Conservation (phyloP, 208 protist genomes). For the Leishmania gerbilli region DNA sequence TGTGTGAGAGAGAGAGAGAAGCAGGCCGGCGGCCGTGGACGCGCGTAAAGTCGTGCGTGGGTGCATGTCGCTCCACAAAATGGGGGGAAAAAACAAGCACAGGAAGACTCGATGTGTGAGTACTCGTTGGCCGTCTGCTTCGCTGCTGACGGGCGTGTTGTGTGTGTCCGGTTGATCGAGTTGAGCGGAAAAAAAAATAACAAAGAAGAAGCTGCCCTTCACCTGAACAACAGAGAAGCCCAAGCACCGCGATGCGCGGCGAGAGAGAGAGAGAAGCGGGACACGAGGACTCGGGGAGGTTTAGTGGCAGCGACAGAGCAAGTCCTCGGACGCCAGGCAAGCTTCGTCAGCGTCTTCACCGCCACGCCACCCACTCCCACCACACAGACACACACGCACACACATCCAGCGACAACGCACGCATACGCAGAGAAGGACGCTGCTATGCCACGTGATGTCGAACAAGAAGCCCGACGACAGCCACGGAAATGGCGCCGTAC, state of each 20-base stretch:
- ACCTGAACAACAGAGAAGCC: background rate
- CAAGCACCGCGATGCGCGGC: background rate
- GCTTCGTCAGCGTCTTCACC: background rate
- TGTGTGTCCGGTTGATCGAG: background rate
- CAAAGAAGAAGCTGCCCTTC: background rate
- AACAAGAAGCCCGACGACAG: constrained; percentile 47
- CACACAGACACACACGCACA: background rate
- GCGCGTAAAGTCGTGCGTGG: background rate
- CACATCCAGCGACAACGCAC: background rate
- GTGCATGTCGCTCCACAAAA: background rate
- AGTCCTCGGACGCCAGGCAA: background rate
- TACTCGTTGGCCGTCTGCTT: background rate
- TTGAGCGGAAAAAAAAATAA: background rate
- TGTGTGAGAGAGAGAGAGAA: too few species aligned
- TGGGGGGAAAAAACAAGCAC: background rate
- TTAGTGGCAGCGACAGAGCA: constrained; percentile 2
- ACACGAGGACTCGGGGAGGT: background rate
- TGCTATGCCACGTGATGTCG: constrained; percentile 42
- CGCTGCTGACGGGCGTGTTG: background rate
- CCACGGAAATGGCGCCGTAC: constrained; percentile 25
- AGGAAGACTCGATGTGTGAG: background rate
- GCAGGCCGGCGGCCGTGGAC: background rate
- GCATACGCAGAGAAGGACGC: background rate
- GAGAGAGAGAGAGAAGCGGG: background rate
- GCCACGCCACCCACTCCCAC: background rate